Percentiles rank a stretch among this genome's conserved stretches.
Conservation (phyloP, 202 grass and related monocot species). For the Musa balbisiana region DNA sequence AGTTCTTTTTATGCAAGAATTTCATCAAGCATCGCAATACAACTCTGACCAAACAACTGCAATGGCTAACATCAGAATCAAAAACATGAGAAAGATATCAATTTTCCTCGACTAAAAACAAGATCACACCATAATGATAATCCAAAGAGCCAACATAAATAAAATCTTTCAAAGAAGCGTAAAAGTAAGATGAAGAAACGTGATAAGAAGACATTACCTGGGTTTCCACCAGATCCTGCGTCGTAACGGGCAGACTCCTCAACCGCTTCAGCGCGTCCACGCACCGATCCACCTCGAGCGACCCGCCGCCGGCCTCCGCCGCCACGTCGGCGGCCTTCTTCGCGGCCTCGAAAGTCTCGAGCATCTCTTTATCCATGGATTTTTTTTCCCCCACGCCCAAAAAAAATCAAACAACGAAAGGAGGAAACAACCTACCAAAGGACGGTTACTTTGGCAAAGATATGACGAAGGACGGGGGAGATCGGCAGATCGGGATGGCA, state of each 20-base stretch:
- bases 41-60: too few relatives aligned
- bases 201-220: slow-evolving; percentile 35
- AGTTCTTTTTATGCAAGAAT: too few relatives aligned
- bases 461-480: neutral
- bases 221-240: slow-evolving; percentile 71
- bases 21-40: too few relatives aligned
- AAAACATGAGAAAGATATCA: too few relatives aligned
- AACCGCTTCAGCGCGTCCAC: slow-evolving; percentile 67
- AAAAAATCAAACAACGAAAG: slow-evolving; percentile 14
- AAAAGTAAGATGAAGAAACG: neutral
- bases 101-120: too few relatives aligned
- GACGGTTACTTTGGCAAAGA: neutral
- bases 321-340: slow-evolving; percentile 81
- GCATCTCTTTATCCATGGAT: slow-evolving; percentile 68
- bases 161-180: neutral
- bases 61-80: too few relatives aligned
- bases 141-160: neutral
- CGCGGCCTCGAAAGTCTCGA: slow-evolving; percentile 77
- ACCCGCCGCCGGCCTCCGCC: slow-evolving; percentile 22
- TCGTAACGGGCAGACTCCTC: slow-evolving; percentile 66
- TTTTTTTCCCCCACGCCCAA: slow-evolving; percentile 23
- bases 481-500: neutral
- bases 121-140: neutral
- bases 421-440: neutral
- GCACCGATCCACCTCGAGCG: slow-evolving; percentile 74